Evolutionary conservation across 108 stramenopile genomes (phyloP).

Genomic region (Skeletonema grethae): DNA sequence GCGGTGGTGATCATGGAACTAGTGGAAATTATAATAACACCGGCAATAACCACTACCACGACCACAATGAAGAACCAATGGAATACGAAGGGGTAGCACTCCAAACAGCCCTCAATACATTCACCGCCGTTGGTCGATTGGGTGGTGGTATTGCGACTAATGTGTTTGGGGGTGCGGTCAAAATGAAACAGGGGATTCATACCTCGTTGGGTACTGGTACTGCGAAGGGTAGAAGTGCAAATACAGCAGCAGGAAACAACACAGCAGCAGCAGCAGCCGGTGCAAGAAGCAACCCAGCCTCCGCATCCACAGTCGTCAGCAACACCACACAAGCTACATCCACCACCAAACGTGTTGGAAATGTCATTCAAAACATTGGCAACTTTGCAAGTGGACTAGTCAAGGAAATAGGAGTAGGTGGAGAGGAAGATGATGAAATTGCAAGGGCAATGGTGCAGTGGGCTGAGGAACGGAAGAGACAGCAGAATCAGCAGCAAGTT

Average conservation of each 20-base stretch:
- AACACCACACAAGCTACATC: no score
- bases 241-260: no score
- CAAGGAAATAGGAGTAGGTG: background rate
- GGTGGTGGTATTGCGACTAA: background rate
- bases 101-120: conserved; percentile 37
- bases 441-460: background rate
- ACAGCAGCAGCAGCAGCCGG: no score
- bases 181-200: no score
- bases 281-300: no score
- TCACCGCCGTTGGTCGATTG: conserved; percentile 28
- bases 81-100: conserved; percentile 41
- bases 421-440: background rate
- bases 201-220: no score
- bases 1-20: no score
- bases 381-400: background rate
- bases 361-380: background rate
- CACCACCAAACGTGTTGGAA: background rate
- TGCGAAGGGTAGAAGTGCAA: no score
- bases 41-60: background rate
- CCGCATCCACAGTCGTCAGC: no score
- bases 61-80: conserved; percentile 9
- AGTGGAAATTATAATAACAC: no score
- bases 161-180: background rate
- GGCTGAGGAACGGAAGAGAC: background rate
- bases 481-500: background rate